Evolutionary conservation across 2,329 filamentous ascomycete genomes (phyloP).

Genomic region (Trichoderma gracile): DNA sequence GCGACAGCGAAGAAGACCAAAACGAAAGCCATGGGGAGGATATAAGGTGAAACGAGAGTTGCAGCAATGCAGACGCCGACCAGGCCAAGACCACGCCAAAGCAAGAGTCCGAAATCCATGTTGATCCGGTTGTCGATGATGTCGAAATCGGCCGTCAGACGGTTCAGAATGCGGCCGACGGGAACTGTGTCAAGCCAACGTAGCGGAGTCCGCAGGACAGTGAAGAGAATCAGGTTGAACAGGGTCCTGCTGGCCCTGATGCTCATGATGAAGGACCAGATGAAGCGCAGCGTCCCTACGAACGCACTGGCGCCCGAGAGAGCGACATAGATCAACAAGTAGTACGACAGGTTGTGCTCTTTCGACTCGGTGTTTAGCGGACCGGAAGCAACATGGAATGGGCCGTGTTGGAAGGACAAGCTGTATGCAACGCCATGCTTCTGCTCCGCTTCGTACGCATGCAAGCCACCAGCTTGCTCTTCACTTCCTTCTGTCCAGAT

Average conservation of each 20-base stretch:
- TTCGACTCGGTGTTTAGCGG: slow-evolving; percentile 33
- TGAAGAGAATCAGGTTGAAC: slow-evolving; percentile 66
- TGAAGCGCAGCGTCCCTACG: slow-evolving; percentile 63
- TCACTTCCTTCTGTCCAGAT: slow-evolving; percentile 55
- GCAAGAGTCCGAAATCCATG: slow-evolving; percentile 61
- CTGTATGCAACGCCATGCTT: slow-evolving; percentile 46
- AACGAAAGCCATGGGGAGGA: slow-evolving; percentile 61
- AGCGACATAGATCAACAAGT: slow-evolving; percentile 66
- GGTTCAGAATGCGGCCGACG: slow-evolving; percentile 72
- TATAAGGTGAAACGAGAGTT: slow-evolving; percentile 65
- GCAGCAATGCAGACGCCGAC: slow-evolving; percentile 67
- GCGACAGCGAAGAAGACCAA: slow-evolving; percentile 60
- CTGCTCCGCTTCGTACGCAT: slow-evolving; percentile 29
- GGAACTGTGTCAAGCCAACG: slow-evolving; percentile 80
- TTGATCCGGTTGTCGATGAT: slow-evolving; percentile 69
- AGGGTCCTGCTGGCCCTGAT: slow-evolving; percentile 68
- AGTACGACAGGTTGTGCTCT: slow-evolving; percentile 56
- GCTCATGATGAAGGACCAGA: slow-evolving; percentile 64
- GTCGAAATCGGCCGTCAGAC: slow-evolving; percentile 77
- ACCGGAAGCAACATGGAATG: slow-evolving; percentile 43
- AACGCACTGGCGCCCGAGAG: slow-evolving; percentile 59
- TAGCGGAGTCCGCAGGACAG: slow-evolving; percentile 70
- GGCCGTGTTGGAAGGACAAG: slow-evolving; percentile 50
- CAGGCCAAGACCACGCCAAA: slow-evolving; percentile 61
- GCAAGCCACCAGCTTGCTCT: slow-evolving; percentile 15